Percentiles rank a stretch among this genome's conserved stretches.
Conservation (phyloP, 2,329 filamentous ascomycete genomes). For the Cordyceps militaris region DNA sequence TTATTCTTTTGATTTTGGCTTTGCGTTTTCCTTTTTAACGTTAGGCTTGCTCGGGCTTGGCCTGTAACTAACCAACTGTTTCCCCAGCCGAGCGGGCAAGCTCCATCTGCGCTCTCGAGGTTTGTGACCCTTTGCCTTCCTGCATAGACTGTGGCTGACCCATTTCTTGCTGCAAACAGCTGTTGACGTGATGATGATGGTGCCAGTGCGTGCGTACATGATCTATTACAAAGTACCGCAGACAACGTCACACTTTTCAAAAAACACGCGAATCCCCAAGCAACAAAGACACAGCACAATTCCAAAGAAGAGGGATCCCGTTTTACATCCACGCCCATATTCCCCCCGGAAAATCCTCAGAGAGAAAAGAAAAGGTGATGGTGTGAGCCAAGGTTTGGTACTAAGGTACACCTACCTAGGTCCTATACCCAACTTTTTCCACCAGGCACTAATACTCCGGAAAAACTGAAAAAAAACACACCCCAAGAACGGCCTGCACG, state of each 20-base stretch:
- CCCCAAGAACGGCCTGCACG: background rate
- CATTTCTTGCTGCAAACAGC: background rate
- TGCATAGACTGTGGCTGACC: background rate
- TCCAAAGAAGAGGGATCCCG: background rate
- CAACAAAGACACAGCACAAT: background rate
- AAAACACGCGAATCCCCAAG: background rate
- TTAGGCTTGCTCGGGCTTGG: too few relatives aligned
- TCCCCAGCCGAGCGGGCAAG: too few relatives aligned
- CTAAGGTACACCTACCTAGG: background rate
- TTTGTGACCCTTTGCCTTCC: too few relatives aligned
- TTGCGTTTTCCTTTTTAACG: too few relatives aligned
- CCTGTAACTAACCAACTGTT: too few relatives aligned
- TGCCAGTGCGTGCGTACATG: too few relatives aligned
- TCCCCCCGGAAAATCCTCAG: background rate
- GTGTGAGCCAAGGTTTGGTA: background rate
- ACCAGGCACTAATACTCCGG: too few relatives aligned
- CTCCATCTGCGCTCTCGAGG: too few relatives aligned
- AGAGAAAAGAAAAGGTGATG: background rate
- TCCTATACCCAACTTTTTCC: too few relatives aligned
- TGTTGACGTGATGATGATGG: background rate
- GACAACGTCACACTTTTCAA: too few relatives aligned
- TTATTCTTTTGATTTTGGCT: background rate
- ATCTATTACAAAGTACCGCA: too few relatives aligned
- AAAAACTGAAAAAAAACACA: background rate
- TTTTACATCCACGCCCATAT: background rate